Conservation (phyloP, 495 filamentous ascomycete species). For the Pyronema omphalodes region DNA sequence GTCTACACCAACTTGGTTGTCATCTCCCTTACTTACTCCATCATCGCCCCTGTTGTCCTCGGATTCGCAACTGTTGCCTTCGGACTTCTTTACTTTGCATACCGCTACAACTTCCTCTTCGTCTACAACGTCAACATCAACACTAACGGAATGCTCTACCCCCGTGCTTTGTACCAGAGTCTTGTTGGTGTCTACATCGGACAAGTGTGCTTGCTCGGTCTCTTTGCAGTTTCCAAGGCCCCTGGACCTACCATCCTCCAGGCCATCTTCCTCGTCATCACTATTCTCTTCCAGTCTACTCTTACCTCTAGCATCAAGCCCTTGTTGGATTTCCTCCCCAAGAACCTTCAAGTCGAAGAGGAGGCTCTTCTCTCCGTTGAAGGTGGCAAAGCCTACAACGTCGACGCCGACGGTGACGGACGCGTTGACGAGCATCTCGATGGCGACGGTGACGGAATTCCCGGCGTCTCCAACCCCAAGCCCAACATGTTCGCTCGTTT, state of each 20-base stretch:
- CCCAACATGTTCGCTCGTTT: conserved; percentile 43
- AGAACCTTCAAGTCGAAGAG: conserved; percentile 36
- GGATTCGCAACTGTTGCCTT: conserved; percentile 74
- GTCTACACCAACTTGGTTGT: conserved; percentile 68
- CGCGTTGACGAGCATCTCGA: conserved; percentile 7
- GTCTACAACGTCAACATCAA: conserved; percentile 71
- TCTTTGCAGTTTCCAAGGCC: conserved; percentile 57
- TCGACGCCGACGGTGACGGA: conserved; percentile 25
- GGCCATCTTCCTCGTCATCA: conserved; percentile 64
- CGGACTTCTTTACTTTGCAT: conserved; percentile 77
- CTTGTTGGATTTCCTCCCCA: conserved; percentile 62
- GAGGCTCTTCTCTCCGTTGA: conserved; percentile 40
- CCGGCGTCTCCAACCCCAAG: conserved; percentile 22
- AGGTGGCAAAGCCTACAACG: conserved; percentile 22
- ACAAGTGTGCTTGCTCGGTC: conserved; percentile 72
- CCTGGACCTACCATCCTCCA: conserved; percentile 68
- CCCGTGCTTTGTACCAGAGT: conserved; percentile 77
- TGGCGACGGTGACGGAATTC: conserved; percentile 4
- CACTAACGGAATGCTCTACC: conserved; percentile 78
- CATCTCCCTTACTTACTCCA: conserved; percentile 76
- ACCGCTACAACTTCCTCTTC: conserved; percentile 88
- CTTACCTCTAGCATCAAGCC: conserved; percentile 65
- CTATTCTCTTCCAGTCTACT: conserved; percentile 61
- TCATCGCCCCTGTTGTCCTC: conserved; percentile 77
- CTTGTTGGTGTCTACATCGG: conserved; percentile 74